phyloP scores from a whole-genome alignment of 371 early-diverging fungal genomes.

The Mortierella sp. region DNA sequence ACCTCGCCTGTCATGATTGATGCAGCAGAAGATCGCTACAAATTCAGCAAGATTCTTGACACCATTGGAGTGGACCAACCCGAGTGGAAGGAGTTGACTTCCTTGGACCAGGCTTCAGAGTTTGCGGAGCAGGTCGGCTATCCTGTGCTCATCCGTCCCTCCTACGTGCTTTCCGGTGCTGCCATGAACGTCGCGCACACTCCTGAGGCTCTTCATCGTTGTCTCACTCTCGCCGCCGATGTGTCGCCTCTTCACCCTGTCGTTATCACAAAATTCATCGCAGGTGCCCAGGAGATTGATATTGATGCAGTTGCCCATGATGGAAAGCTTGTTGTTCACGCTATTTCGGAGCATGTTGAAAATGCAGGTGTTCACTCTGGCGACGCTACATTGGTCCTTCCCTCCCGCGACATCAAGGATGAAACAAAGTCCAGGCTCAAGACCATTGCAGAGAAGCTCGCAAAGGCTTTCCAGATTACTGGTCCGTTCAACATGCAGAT shows the following conservation, averaged over 20 bases:
- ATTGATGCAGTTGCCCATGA: slow-evolving; percentile 92
- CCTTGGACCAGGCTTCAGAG: slow-evolving; percentile 78
- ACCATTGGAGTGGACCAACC: slow-evolving; percentile 95
- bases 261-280: slow-evolving; percentile 94
- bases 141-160: slow-evolving; percentile 95
- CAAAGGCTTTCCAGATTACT: slow-evolving; percentile 89
- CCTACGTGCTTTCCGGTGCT: slow-evolving; percentile 95
- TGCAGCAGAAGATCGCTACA: slow-evolving; percentile 92
- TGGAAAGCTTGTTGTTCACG: slow-evolving; percentile 86
- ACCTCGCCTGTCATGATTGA: slow-evolving; percentile 94
- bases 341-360: slow-evolving; percentile 95
- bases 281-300: slow-evolving; percentile 94
- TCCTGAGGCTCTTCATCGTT: slow-evolving; percentile 72
- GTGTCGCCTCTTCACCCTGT: slow-evolving; percentile 95
- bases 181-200: slow-evolving; percentile 96
- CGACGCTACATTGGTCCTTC: slow-evolving; percentile 94
- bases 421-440: slow-evolving; percentile 77
- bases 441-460: slow-evolving; percentile 86
- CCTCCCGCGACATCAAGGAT: slow-evolving; percentile 79
- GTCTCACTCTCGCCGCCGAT: slow-evolving; percentile 84
- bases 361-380: slow-evolving; percentile 98
- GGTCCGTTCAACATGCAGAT: slow-evolving; percentile 98
- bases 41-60: slow-evolving; percentile 92
- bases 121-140: slow-evolving; percentile 91
- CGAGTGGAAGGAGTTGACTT: slow-evolving; percentile 91